Evolutionary conservation across 345 rosid species (phyloP), one percentile per base, ranked within the genome.

Genomic region (Gossypium herbaceum): DNA sequence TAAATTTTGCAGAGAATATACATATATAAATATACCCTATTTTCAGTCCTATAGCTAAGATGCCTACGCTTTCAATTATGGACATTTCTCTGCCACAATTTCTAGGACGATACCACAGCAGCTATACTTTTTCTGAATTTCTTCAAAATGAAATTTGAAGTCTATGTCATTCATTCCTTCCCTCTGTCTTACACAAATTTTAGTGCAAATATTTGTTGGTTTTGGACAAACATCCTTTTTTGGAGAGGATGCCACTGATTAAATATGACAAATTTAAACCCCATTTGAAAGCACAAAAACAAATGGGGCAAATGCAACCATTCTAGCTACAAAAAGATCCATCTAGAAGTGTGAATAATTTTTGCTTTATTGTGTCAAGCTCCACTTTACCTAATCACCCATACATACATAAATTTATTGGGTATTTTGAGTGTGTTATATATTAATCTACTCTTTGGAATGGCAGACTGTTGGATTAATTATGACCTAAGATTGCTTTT

Each of bases 391-490:
- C 72, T 24, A 43, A 41, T 64, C 51, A 64, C 20, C 3, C 20
- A 41, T 15, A 41, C 2, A 17, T 39, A 41, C 25, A 64, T 43
- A 22, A 19, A 45, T 67, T 67, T 20, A 48, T 47, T 48, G 57
- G 41, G 41, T 24, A 48, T 22, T 47, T 24, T 48, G 11, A 11
- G 52, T 44, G n/a, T 66, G 0, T 41, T 65, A 17, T 65, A 34
- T 34, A 34, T 34, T 34, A 4, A 34, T 34, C 7, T 5, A 34
- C 7, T 34, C 41, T 25, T n/a, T 70, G 19, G 60, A 17, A 60
- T 57, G 80, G 67, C 67, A 60, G 54, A 77, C 51, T 76, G 79
- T 82, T 76, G 79, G 68, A 7, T 78, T 68, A 81, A 79, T 83
- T 52, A 85, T 85, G 68, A 60, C 78, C 62, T 22, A 47, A 72